phyloP scores from a whole-genome alignment of 129 eudicot species.

The Smallanthus sonchifolius region DNA sequence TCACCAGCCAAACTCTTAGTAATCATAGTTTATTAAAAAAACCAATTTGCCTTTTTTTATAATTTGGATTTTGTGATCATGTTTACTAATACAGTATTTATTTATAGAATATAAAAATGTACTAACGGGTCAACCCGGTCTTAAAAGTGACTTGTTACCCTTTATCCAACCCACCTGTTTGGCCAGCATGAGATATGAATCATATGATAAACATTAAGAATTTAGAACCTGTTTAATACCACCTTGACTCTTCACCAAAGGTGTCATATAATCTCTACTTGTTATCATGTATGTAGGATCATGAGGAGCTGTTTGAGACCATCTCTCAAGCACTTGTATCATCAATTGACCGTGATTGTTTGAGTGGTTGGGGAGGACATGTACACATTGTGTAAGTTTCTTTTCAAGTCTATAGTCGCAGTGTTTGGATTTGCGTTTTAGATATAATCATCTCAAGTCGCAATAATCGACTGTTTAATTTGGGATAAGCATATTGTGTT shows the following conservation, averaged over 20 bases:
- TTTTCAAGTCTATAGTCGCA: not conserved
- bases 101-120: not conserved
- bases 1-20: no score
- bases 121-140: no score
- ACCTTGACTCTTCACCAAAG: not conserved
- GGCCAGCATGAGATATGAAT: not conserved
- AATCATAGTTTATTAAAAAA: no score
- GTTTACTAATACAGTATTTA: not conserved
- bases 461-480: not conserved
- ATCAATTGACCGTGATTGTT: constrained; percentile 90
- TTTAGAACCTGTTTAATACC: not conserved
- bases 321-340: constrained; percentile 88
- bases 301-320: constrained; percentile 95
- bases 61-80: not conserved
- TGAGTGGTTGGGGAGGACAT: constrained; percentile 99
- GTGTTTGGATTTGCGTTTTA: not conserved
- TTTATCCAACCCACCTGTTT: not conserved
- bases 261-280: not conserved
- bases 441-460: not conserved
- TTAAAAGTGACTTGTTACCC: not conserved
- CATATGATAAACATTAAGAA: not conserved
- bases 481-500: not conserved
- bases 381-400: constrained; percentile 83
- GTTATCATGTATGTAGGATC: constrained; percentile 43
- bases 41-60: no score